Conservation (phyloP, 1,284 basidiomycete genomes). For the Stygiomarasmius scandens region DNA sequence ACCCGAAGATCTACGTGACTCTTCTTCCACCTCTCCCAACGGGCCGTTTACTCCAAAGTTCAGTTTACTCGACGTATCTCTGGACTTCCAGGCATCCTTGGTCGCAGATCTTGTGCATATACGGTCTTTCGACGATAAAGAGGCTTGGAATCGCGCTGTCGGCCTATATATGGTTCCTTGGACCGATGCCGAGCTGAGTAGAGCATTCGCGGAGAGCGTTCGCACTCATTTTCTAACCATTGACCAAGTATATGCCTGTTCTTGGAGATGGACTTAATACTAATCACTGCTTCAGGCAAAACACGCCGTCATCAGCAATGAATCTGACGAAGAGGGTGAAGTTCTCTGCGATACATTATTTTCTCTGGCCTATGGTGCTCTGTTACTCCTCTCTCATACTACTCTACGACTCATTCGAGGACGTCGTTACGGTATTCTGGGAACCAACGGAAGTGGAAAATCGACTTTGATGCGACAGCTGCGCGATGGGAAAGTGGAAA, state of each 20-base stretch:
- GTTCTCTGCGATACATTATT: constrained; percentile 92
- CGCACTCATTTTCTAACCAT: constrained; percentile 77
- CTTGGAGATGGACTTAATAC: constrained; percentile 12
- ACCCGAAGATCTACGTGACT: constrained; percentile 49
- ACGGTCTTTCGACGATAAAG: constrained; percentile 64
- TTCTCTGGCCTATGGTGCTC: constrained; percentile 95
- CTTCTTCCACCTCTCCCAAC: constrained; percentile 50
- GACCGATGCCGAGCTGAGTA: constrained; percentile 52
- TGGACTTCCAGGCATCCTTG: constrained; percentile 76
- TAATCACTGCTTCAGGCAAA: constrained; percentile 48
- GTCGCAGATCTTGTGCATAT: constrained; percentile 78
- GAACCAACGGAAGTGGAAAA: constrained; percentile 95
- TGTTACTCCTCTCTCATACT: constrained; percentile 95
- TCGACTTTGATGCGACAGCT: constrained; percentile 96
- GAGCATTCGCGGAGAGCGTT: constrained; percentile 63
- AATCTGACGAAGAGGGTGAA: constrained; percentile 77
- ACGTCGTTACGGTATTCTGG: constrained; percentile 92
- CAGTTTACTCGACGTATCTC: constrained; percentile 48
- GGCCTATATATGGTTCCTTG: constrained; percentile 74
- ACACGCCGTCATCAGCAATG: constrained; percentile 40
- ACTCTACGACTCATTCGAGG: constrained; percentile 90
- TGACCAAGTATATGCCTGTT: constrained; percentile 58
- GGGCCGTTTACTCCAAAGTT: constrained; percentile 50
- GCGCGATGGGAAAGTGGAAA: constrained; percentile 93
- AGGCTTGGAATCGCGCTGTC: constrained; percentile 76